These are phyloP conservation scores for Vanrija sp. DNA, from an alignment of 1,284 basidiomycete species.

Conservation along the genomic window DNA sequence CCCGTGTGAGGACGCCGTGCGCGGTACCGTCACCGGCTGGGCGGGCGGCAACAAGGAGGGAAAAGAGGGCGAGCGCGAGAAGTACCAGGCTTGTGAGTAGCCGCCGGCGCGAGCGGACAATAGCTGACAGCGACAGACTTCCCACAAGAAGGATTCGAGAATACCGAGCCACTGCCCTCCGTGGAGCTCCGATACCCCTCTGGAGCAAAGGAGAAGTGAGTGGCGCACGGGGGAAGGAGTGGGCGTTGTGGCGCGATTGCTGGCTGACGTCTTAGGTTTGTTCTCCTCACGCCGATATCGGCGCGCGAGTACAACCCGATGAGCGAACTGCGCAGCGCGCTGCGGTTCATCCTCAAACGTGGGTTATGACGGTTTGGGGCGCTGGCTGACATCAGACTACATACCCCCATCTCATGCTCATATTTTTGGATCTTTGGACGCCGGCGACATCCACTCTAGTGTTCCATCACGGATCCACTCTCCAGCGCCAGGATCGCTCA, in stretches of 20 bases:
- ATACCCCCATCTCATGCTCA: conserved; percentile 37
- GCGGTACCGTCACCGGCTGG: conserved; percentile 28
- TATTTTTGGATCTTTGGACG: conserved; percentile 39
- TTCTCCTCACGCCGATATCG: conserved; percentile 41
- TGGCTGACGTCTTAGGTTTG: conserved; percentile 32
- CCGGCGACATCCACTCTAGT: conserved; percentile 12
- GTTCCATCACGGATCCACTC: conserved; percentile 14
- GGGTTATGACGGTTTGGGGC: conserved; percentile 8
- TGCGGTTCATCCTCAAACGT: conserved; percentile 43
- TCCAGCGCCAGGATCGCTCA: conserved; percentile 19
- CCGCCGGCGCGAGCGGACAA: too few relatives aligned
- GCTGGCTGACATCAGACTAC: conserved; percentile 25
- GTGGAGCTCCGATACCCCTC: conserved; percentile 50
- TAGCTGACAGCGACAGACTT: conserved; percentile 34
- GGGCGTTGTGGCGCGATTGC: neutral
- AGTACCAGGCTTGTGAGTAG: conserved; percentile 18
- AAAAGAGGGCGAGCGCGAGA: conserved; percentile 9
- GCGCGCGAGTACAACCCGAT: conserved; percentile 50
- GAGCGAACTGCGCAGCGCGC: conserved; percentile 42
- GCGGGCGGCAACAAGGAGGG: conserved; percentile 20
- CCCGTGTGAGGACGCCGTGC: conserved; percentile 30
- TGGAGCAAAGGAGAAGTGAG: conserved; percentile 44
- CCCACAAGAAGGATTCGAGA: conserved; percentile 43
- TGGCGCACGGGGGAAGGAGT: neutral
- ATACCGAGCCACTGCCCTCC: conserved; percentile 35